Base-by-base conservation (phyloP, 2,329 filamentous ascomycete species). In the Xylariaceae sp. region DNA sequence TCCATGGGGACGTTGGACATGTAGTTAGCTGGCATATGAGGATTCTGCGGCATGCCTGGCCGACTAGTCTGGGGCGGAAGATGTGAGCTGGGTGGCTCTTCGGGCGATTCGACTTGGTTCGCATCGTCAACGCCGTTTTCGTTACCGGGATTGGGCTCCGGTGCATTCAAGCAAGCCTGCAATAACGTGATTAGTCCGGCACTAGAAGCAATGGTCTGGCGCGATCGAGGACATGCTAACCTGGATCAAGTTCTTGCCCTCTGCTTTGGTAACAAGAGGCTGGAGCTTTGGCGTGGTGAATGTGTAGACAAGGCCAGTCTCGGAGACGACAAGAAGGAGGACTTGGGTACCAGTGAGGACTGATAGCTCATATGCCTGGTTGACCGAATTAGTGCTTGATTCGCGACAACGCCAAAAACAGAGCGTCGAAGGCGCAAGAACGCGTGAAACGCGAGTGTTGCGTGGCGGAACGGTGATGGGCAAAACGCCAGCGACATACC, bases 231-330 rank as follows among this genome's bases (percentile, higher is more conserved):
- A n/a, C 32, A 21, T 16, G 64, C 70, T 48, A 66, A 96, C 94
- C 85, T 99, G 94, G 64, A 99, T 97, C 62, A 99, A 79, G 72
- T 99, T 99, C 83, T 99, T 99, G 76, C 94, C 94, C 76, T 97
- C 94, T 16, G 94, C 88, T 79, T 97, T 97, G 60, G 94, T 99
- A 64, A 97, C 94, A 50, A 99, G 84, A 59, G 94, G 94, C 76
- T 97, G 94, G 53, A 99, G 85, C 79, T 99, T 99, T 18, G 94
- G 94, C 15, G 94, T 99, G 58, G 92, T 97, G 73, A 97, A 97
- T 56, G 92, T 97, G 75, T 97, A 97, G 67, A 97, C 92, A 32
- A 97, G 84, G 62, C 92, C 92, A 21, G 92, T 97, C 78, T 97
- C 92, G 42, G 92, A 97, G 60, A 97, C 92, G 66, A 97, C 92